These are phyloP conservation scores for Sugiyamaella americana DNA, from an alignment of 805 yeast genomes.

Conservation along the genomic window DNA sequence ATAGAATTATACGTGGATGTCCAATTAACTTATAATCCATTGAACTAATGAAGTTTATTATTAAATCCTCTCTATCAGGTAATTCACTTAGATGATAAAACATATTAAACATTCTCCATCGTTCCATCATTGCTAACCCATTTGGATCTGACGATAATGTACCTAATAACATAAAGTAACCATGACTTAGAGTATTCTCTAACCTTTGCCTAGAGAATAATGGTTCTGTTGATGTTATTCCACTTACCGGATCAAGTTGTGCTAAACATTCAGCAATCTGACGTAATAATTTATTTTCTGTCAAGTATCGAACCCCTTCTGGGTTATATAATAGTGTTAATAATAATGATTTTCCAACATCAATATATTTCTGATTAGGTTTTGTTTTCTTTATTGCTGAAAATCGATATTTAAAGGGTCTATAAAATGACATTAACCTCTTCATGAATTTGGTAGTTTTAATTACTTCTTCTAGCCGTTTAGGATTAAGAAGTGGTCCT, in stretches of 20 bases:
- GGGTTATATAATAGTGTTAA: constrained; percentile 54
- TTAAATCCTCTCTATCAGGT: constrained; percentile 49
- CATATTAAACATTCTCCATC: constrained; percentile 82
- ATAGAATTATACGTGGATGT: constrained; percentile 61
- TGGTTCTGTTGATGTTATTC: constrained; percentile 66
- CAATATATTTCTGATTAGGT: constrained; percentile 50
- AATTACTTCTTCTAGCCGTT: constrained; percentile 67
- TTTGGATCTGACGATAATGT: constrained; percentile 50
- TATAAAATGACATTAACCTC: constrained; percentile 73
- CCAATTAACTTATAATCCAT: constrained; percentile 55
- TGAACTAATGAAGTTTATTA: constrained; percentile 51
- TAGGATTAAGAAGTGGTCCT: constrained; percentile 74
- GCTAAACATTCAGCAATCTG: constrained; percentile 88
- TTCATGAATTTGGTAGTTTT: constrained; percentile 81
- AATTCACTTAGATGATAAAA: constrained; percentile 62
- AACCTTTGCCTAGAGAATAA: constrained; percentile 58
- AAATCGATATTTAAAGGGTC: constrained; percentile 88
- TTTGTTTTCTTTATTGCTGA: constrained; percentile 46
- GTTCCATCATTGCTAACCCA: constrained; percentile 66
- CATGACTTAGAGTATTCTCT: constrained; percentile 59
- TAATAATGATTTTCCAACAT: constrained; percentile 70
- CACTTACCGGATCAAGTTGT: constrained; percentile 74
- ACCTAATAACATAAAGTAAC: constrained; percentile 77
- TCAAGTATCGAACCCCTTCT: constrained; percentile 61
- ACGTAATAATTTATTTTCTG: constrained; percentile 71